Evolutionary conservation across 495 filamentous ascomycete species (phyloP).

Genomic region (Lasiosphaeria hispida): DNA sequence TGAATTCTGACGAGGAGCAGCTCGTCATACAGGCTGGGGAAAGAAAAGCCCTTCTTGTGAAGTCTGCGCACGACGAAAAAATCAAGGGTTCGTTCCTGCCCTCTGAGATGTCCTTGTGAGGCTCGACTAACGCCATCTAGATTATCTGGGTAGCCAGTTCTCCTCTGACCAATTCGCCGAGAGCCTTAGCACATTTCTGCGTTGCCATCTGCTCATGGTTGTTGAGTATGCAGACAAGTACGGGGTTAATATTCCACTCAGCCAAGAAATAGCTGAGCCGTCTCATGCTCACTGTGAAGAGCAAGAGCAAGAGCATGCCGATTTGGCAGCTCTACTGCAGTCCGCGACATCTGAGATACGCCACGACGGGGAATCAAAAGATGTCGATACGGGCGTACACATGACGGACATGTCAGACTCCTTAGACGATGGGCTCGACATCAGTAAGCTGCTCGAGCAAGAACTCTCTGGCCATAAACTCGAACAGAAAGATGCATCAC

Average conservation of each 20-base stretch:
- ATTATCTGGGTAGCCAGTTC: constrained; percentile 68
- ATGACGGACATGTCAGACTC: constrained; percentile 5
- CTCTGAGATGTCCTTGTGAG: neutral
- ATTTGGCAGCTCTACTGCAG: constrained; percentile 28
- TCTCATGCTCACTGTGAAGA: constrained; percentile 13
- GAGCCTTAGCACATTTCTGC: constrained; percentile 70
- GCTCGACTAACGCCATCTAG: constrained; percentile 35
- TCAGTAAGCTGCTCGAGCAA: constrained; percentile 29
- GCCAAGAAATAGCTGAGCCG: constrained; percentile 29
- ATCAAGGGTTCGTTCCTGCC: constrained; percentile 41
- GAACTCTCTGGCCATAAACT: constrained; percentile 17
- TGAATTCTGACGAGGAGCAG: constrained; percentile 70
- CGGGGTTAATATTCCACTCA: constrained; percentile 36
- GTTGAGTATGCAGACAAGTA: constrained; percentile 48
- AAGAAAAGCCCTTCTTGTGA: constrained; percentile 64
- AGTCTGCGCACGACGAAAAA: constrained; percentile 55
- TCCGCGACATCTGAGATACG: constrained; percentile 22
- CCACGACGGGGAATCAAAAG: constrained; percentile 12
- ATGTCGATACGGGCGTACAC: constrained; percentile 4
- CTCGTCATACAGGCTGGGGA: constrained; percentile 65
- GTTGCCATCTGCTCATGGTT: constrained; percentile 68
- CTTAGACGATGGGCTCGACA: constrained; percentile 13
- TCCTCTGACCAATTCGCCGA: constrained; percentile 77
- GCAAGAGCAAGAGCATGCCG: constrained; percentile 31
- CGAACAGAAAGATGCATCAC: constrained; percentile 13